Evolutionary conservation across 2,329 filamentous ascomycete species (phyloP), one percentile per base, ranked within the genome.

Genomic region (Ceratocystiopsis sp.): DNA sequence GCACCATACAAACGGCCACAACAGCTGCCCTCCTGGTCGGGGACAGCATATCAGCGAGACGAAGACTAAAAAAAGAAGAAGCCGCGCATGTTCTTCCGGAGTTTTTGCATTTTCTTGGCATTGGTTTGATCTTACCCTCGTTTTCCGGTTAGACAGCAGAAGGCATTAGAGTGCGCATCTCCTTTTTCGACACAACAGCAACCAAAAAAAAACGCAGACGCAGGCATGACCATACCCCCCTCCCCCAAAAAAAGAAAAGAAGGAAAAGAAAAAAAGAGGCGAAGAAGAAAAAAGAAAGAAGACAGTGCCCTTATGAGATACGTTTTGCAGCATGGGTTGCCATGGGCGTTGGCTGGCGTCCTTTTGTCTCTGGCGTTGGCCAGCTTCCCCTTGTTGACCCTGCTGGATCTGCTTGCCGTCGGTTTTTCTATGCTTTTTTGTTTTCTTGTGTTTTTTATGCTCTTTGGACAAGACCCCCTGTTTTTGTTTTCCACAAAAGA

Each of bases 151-250:
- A 47, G 45, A 47, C 45, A 45, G 45, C 42, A 45, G 45, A 44
- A 47, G 44, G 45, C 38, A 45, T 47, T 47, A 45, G 42, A 45
- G 40, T 29, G 25, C 38, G 45, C 45, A 41, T 47, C 38, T 47
- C 19, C 32, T 15, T 45, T 45, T 25, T 42, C 42, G 42, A 46
- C 34, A 21, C 15, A 34, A 35, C 37, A 37, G 32, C 41, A 37
- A 21, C 19, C 4, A 21, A 21, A 21, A 19, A 35, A 39, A 38
- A 34, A 34, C 15, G 15, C 15, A 34, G 4, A 34, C 35, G 14
- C 25, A 29, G 25, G 25, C 25, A 29, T 29, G 25, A 29, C 25
- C 6, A 29, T 29, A 29, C 25, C 25, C 25, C 25, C 25, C 10
- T 11, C 25, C 21, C 21, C 2, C 25, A 29, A 8, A 29, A 29